Conservation (phyloP, 805 yeast species). For the Starmerella floris region DNA sequence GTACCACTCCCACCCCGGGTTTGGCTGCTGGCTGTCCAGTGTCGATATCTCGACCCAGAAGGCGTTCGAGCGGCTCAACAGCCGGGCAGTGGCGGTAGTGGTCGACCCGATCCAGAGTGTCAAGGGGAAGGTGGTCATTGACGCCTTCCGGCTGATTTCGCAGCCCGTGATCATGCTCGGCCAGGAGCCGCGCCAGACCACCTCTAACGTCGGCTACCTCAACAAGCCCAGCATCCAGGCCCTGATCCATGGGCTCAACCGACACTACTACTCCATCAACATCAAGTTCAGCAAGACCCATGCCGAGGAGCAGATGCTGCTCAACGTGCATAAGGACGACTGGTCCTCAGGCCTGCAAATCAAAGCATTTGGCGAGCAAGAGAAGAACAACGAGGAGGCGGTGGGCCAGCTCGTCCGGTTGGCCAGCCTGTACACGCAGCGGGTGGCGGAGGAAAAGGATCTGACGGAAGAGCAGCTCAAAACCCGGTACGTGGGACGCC, state of each 20-base stretch:
- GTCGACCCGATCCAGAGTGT: slow-evolving; percentile 98
- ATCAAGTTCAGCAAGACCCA: slow-evolving; percentile 89
- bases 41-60: slow-evolving; percentile 98
- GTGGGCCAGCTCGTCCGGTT: slow-evolving; percentile 73
- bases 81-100: slow-evolving; percentile 95
- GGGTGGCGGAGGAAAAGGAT: slow-evolving; percentile 87
- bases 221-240: slow-evolving; percentile 97
- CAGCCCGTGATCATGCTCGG: slow-evolving; percentile 83
- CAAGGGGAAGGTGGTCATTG: slow-evolving; percentile 96
- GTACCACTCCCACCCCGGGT: slow-evolving; percentile 99
- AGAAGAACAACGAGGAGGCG: slow-evolving; percentile 57
- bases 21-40: slow-evolving; percentile 98
- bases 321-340: slow-evolving; percentile 83
- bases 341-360: slow-evolving; percentile 89
- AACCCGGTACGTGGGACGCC: slow-evolving; percentile 94
- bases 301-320: slow-evolving; percentile 82
- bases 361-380: slow-evolving; percentile 63
- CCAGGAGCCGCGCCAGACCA: slow-evolving; percentile 94
- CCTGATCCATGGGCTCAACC: slow-evolving; percentile 87
- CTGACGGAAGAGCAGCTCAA: slow-evolving; percentile 76
- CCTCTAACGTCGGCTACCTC: slow-evolving; percentile 87
- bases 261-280: slow-evolving; percentile 90
- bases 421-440: slow-evolving; percentile 75
- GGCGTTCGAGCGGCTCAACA: slow-evolving; percentile 89
- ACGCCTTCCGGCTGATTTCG: slow-evolving; percentile 89